phyloP scores from a whole-genome alignment of 768 basidiomycete genomes.

The Scleroderma bovista region DNA sequence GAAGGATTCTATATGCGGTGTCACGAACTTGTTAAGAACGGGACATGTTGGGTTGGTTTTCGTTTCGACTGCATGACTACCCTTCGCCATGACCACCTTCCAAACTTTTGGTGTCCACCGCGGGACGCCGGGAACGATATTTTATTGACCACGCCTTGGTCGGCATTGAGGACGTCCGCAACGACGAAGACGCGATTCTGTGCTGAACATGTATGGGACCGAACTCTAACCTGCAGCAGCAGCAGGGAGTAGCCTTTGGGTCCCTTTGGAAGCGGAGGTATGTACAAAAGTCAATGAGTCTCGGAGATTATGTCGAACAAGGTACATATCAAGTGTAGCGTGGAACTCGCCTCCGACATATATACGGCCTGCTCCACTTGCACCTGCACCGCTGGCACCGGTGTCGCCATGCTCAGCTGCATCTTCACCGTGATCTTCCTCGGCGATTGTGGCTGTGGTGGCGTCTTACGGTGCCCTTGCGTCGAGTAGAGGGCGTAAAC shows the following conservation, averaged over 20 bases:
- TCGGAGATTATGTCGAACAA: too few species aligned
- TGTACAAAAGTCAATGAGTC: slow-evolving; percentile 18
- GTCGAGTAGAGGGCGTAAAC: too few species aligned
- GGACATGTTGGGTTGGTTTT: slow-evolving; percentile 63
- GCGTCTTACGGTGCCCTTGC: too few species aligned
- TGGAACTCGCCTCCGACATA: too few species aligned
- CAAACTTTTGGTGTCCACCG: slow-evolving; percentile 16
- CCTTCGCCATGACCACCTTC: neutral
- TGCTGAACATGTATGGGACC: slow-evolving; percentile 54
- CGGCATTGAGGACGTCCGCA: slow-evolving; percentile 11
- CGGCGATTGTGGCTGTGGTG: too few species aligned
- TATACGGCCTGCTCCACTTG: too few species aligned
- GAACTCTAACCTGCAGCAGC: slow-evolving; percentile 42
- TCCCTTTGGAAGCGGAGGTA: slow-evolving; percentile 56
- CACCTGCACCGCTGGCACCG: too few species aligned
- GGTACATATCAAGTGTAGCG: too few species aligned
- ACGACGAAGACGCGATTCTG: slow-evolving; percentile 20
- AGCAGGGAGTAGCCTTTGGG: slow-evolving; percentile 55
- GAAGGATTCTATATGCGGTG: slow-evolving; percentile 93
- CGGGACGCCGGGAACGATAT: slow-evolving; percentile 9
- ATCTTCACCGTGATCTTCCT: too few species aligned
- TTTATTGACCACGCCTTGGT: slow-evolving; percentile 16
- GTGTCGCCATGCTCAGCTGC: too few species aligned
- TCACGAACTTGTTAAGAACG: slow-evolving; percentile 87
- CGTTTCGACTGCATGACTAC: slow-evolving; percentile 20